phyloP scores from a whole-genome alignment of 164 flowering plant genomes.

The Tinospora cordifolia region DNA sequence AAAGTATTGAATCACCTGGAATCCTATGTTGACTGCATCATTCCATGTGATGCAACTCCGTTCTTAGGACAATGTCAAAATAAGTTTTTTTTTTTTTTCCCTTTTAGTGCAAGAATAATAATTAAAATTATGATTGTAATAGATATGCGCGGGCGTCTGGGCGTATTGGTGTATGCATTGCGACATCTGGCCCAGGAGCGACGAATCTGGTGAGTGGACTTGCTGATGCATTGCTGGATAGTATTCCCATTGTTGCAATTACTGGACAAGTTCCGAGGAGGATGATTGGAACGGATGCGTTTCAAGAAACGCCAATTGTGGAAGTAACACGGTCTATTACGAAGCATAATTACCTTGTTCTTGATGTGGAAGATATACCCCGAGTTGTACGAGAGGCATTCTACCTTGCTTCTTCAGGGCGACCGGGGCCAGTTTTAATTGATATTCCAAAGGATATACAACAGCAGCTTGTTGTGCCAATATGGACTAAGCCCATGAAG shows the following conservation, averaged over 20 bases:
- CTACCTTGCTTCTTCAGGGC: constrained; percentile 42
- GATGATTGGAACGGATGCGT: constrained; percentile 72
- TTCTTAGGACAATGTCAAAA: too few relatives aligned
- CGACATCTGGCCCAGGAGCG: constrained; percentile 79
- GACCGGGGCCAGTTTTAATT: constrained; percentile 65
- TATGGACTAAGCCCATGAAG: constrained; percentile 38
- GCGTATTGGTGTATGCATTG: constrained; percentile 55
- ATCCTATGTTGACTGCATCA: too few relatives aligned
- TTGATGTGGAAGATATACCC: constrained; percentile 57
- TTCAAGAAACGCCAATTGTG: constrained; percentile 64
- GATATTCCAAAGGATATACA: constrained; percentile 64
- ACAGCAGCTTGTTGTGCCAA: constrained; percentile 48
- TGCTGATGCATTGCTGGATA: constrained; percentile 62
- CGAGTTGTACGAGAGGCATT: constrained; percentile 49
- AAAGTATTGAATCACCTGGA: too few relatives aligned
- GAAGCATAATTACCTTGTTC: constrained; percentile 61
- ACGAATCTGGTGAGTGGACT: constrained; percentile 66
- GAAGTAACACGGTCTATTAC: constrained; percentile 67
- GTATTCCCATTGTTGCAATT: constrained; percentile 53
- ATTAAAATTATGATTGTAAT: too few relatives aligned
- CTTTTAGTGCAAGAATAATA: too few relatives aligned
- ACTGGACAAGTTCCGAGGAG: constrained; percentile 63
- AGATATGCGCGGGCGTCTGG: constrained; percentile 63
- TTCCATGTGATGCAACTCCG: too few relatives aligned
- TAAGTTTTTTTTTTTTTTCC: too few relatives aligned